Base-by-base conservation (phyloP, 495 filamentous ascomycete species). In the Penicillium manginii region DNA sequence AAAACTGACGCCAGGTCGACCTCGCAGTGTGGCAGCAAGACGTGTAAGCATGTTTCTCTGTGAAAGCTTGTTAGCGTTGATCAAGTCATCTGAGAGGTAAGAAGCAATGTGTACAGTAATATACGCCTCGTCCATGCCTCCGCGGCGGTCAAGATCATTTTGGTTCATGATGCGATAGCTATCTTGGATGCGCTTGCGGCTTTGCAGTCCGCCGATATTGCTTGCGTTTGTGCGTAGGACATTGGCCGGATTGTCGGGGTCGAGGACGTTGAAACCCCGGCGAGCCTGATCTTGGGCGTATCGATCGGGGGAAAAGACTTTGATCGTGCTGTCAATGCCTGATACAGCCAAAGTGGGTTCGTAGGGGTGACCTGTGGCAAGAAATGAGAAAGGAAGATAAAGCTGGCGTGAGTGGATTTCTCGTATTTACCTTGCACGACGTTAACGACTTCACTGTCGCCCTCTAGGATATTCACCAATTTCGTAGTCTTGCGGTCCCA, bases 241-340 rank as follows among this genome's bases (percentile, higher is more conserved):
- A 61, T 77, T 79, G 17, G 67, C 67, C 9, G 70, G 63, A 47
- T 73, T 72, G 14, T 77, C 69, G 0, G 77, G 77, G 47, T 81
- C 73, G 0, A 78, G 59, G 50, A 88, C 79, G 35, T 85, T 83
- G 47, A 84, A 69, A 4, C 85, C 86, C 3, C 73, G 68, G 15
- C 79, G 76, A 22, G 86, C 86, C 51, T 82, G 74, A 10, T 79
- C 76, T 60, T 90, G 85, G 1, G 83, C 83, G 3, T 75, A 73
- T 50, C 69, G 75, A 64, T 91, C 88, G 2, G 87, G 74, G 0
- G 84, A 88, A 75, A 91, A 91, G 22, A 91, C 85, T 59, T 91
- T 91, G 74, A 91, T 84, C 2, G 88, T 91, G 39, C 85, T 82
- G 61, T 91, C 88, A 32, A 91, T 91, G 17, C 88, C 88, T 0